Base-by-base conservation (phyloP, 2,329 filamentous ascomycete genomes). In the Nannizziopsis arthrosporioides region DNA sequence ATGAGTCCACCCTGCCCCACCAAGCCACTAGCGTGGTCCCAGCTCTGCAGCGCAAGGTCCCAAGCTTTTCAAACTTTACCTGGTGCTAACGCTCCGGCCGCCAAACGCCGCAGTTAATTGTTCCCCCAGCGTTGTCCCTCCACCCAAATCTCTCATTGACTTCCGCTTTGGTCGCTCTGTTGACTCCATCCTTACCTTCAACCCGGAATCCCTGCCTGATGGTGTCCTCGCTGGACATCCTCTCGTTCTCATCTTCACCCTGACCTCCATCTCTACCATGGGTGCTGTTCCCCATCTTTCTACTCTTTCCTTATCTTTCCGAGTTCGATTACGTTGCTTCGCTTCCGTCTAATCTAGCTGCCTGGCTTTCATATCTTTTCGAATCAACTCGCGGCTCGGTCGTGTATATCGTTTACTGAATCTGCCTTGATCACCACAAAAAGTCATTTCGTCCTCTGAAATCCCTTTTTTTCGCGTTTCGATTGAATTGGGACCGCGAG, bases 151-250 rank as follows among this genome's bases (percentile, higher is more conserved):
- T 27, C 22, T 27, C 22, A 27, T 27, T 27, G 22, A 27, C 22
- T 27, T n/a, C 34, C 15, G 12, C 34, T 36, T 15, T 15, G 34
- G 34, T 15, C 17, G 37, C 17, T 42, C 35, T 11, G 42, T 49
- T 42, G 12, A 32, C 42, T 48, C 42, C 44, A 51, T 44, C 12
- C 47, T 30, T 42, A 38, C 42, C 18, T 46, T 51, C 47, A 22
- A 32, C 39, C 12, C 45, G 12, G 18, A 41, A 18, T n/a, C 11
- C 39, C 8, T 48, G 30, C 39, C 18, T 22, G 19, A 40, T 30
- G 38, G 22, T 27, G 22, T 27, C 22, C 22, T 27, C 22, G 22
- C 22, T 27, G 22, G 22, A 27, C n/a, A 15, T 37, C 15, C 45
- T 18, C 11, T 35, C 18, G 27, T 27, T 32, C n/a, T 36, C 40